Percentiles rank a stretch among this genome's conserved stretches.
Conservation (phyloP, 805 yeast genomes). For the Candida lessepsii region DNA sequence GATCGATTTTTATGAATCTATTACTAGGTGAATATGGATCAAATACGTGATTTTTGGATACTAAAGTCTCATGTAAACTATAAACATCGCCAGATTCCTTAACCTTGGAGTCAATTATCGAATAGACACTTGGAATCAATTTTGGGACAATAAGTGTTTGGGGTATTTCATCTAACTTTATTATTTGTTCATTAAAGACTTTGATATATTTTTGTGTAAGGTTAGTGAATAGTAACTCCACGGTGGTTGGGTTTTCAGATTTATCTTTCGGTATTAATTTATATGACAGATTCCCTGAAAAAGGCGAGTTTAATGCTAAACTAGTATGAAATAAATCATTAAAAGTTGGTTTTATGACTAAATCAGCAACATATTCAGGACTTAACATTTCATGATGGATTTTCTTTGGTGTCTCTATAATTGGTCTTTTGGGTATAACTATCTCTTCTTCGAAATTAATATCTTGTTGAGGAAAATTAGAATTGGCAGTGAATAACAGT, state of each 20-base stretch:
- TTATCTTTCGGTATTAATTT: slow-evolving; percentile 20
- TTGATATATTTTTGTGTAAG: slow-evolving; percentile 31
- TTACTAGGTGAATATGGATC: too few species aligned
- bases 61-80: not conserved
- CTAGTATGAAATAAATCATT: slow-evolving; percentile 32
- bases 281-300: slow-evolving; percentile 27
- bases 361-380: slow-evolving; percentile 36
- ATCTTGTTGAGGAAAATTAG: slow-evolving; percentile 4
- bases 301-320: slow-evolving; percentile 26
- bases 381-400: slow-evolving; percentile 25
- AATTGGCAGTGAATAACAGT: slow-evolving; percentile 10
- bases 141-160: slow-evolving; percentile 8
- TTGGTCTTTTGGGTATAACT: slow-evolving; percentile 34
- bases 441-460: slow-evolving; percentile 30
- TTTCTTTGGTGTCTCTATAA: not conserved
- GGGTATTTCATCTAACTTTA: slow-evolving; percentile 17
- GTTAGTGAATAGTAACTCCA: slow-evolving; percentile 27
- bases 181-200: slow-evolving; percentile 22
- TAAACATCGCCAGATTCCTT: not conserved
- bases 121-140: slow-evolving; percentile 8
- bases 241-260: slow-evolving; percentile 12
- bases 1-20: not conserved
- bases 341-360: slow-evolving; percentile 26
- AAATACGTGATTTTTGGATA: not conserved
- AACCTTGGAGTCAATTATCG: not conserved